These are phyloP conservation scores for Gloeopeniophorella convolvens DNA, from an alignment of 768 basidiomycete species.

Conservation along the genomic window DNA sequence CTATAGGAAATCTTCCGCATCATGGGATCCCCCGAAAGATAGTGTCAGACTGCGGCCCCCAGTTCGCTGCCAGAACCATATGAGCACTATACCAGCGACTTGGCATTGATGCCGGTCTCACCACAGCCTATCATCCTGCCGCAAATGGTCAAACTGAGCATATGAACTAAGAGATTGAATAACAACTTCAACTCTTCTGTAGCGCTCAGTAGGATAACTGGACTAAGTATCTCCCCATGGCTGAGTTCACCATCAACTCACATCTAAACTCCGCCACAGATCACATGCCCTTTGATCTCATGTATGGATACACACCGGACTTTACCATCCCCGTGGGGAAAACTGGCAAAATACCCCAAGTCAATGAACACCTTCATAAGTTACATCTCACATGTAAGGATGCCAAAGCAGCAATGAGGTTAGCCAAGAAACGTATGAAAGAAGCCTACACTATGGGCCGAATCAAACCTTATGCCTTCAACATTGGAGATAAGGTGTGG, in stretches of 20 bases:
- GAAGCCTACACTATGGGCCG: too few species aligned
- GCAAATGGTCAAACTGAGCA: slow-evolving; percentile 32
- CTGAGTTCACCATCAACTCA: slow-evolving; percentile 23
- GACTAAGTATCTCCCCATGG: slow-evolving; percentile 22
- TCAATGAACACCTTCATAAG: too few species aligned
- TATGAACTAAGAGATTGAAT: slow-evolving; percentile 29
- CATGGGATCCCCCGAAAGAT: slow-evolving; percentile 9
- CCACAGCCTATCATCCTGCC: slow-evolving; percentile 32
- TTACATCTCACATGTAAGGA: too few species aligned
- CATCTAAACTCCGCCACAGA: not conserved
- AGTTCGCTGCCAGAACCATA: slow-evolving; percentile 13
- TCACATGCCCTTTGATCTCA: not conserved
- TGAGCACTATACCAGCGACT: slow-evolving; percentile 12
- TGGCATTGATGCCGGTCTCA: slow-evolving; percentile 18
- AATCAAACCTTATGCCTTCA: too few species aligned
- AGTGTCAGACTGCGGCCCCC: slow-evolving; percentile 15
- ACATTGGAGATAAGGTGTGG: too few species aligned
- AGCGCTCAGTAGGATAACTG: slow-evolving; percentile 26
- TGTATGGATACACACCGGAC: not conserved
- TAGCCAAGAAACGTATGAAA: too few species aligned
- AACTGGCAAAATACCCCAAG: too few species aligned
- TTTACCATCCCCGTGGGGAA: slow-evolving; percentile 16
- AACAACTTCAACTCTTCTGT: slow-evolving; percentile 25
- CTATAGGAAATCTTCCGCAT: slow-evolving; percentile 12
- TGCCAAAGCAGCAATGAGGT: too few species aligned